Base-by-base conservation (phyloP, 2,329 filamentous ascomycete species). In the Atkinsonella texensis region DNA sequence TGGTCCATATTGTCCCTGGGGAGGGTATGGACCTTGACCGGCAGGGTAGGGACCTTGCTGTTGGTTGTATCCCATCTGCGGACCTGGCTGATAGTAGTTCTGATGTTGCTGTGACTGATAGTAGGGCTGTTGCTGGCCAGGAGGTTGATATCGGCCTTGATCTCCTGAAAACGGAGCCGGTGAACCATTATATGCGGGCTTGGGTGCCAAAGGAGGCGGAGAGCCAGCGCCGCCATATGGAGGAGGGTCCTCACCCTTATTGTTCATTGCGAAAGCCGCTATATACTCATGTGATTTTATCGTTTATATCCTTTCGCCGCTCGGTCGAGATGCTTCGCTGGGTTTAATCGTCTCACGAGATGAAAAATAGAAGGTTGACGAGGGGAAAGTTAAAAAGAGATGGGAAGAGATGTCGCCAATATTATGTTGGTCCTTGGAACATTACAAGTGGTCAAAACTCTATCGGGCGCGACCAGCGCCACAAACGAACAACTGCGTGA, bases 241-340 rank as follows among this genome's bases (percentile, higher is more conserved):
- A 28, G 75, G 75, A 50, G 76, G 76, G 35, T 72, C 65, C 50
- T 76, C 72, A 63, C 67, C 59, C 62, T 77, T 75, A 58, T 66
- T 61, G 51, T 71, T 66, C 72, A 75, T 76, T 39, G 32, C 57
- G 56, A 28, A 53, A 38, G 20, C 28, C 33, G 39, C 11, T 15
- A 28, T 32, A n/a, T 32, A 23, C 18, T 18, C 12, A 39, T 38
- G 2, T 7, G 9, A 28, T n/a, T n/a, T n/a, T n/a, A n/a, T 8
- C 20, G 12, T 33, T 10, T 3, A 17, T 12, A 23, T 18, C 13
- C 38, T 46, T 20, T 28, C 11, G 4, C 12, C 20, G 32, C 2
- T 20, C 33, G 13, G 10, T n/a, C 13, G 17, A 20, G 5, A 2
- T 44, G 11, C 12, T 38, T 35, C 10, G 17, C 20, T 1, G 40